phyloP scores from a whole-genome alignment of 2,329 filamentous ascomycete genomes.

The Penicillium sclerotigenum region DNA sequence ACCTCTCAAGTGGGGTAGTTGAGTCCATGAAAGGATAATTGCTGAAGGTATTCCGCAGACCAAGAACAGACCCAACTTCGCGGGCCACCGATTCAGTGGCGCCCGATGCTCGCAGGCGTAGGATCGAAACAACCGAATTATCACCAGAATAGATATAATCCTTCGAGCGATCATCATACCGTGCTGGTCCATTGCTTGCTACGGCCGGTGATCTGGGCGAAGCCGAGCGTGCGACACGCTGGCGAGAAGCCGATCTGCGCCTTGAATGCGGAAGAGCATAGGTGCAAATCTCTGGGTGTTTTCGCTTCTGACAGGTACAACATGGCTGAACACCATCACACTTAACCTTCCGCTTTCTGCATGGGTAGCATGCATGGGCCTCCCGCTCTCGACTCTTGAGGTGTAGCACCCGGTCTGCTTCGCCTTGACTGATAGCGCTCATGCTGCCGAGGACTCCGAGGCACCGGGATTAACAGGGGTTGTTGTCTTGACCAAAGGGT shows the following conservation, averaged over 20 bases:
- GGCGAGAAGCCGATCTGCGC: background rate
- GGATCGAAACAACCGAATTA: conserved; percentile 32
- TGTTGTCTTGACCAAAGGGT: background rate
- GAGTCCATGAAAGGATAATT: conserved; percentile 33
- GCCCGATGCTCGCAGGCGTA: conserved; percentile 27
- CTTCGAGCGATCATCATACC: conserved; percentile 7
- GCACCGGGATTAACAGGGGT: background rate
- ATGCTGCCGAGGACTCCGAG: conserved; percentile 15
- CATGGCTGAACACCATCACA: conserved; percentile 33
- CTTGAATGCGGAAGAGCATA: conserved; percentile 15
- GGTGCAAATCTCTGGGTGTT: conserved; percentile 30
- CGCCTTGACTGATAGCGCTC: conserved; percentile 21
- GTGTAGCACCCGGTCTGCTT: conserved; percentile 29
- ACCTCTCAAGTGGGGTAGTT: conserved; percentile 26
- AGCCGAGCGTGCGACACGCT: background rate
- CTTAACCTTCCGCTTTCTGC: conserved; percentile 37
- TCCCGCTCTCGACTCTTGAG: conserved; percentile 31
- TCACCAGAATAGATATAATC: conserved; percentile 31
- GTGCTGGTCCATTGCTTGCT: background rate
- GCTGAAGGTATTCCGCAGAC: conserved; percentile 31
- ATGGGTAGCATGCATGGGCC: conserved; percentile 34
- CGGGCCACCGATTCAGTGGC: conserved; percentile 26
- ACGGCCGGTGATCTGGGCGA: background rate
- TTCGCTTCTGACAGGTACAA: conserved; percentile 27
- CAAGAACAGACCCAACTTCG: conserved; percentile 31